These are phyloP conservation scores for Backusella parvicylindrica DNA, from an alignment of 192 early-diverging fungal species.

Conservation along the genomic window DNA sequence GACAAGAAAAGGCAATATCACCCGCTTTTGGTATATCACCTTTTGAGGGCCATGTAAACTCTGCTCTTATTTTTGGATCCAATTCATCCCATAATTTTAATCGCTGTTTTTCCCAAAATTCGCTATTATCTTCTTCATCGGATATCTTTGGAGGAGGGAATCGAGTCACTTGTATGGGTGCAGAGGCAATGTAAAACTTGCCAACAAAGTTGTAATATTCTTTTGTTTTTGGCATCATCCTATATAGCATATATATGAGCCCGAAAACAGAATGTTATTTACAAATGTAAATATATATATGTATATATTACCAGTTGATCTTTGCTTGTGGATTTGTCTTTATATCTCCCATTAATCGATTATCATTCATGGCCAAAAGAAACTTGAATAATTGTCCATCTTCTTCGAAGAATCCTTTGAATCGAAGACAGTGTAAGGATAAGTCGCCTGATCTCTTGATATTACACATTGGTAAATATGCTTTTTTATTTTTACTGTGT, in stretches of 20 bases:
- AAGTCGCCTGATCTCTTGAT: slow-evolving; percentile 42
- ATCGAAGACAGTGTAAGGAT: slow-evolving; percentile 57
- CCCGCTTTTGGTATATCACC: slow-evolving; percentile 50
- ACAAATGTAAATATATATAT: too few species aligned
- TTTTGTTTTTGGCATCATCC: slow-evolving; percentile 67
- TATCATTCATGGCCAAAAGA: slow-evolving; percentile 63
- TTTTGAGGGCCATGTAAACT: slow-evolving; percentile 65
- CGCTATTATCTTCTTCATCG: slow-evolving; percentile 37
- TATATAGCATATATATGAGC: slow-evolving; percentile 14
- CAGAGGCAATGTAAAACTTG: slow-evolving; percentile 65
- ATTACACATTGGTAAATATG: slow-evolving; percentile 33
- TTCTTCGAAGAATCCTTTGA: slow-evolving; percentile 62
- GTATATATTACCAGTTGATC: slow-evolving; percentile 55
- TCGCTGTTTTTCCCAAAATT: slow-evolving; percentile 70
- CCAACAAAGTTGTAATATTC: slow-evolving; percentile 68
- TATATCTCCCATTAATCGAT: slow-evolving; percentile 65
- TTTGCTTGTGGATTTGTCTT: slow-evolving; percentile 62
- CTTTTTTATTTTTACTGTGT: slow-evolving; percentile 4
- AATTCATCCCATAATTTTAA: slow-evolving; percentile 54
- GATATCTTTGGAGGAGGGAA: slow-evolving; percentile 55
- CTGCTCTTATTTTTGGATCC: slow-evolving; percentile 53
- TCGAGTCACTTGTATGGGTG: slow-evolving; percentile 64
- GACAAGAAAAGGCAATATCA: slow-evolving; percentile 54
- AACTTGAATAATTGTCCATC: slow-evolving; percentile 63
- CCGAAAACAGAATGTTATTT: too few species aligned